A percentile compares a stretch with the other conserved stretches of the same genome.
These are phyloP conservation scores for Colletotrichum aenigma DNA, from an alignment of 2,329 filamentous ascomycete species.

Conservation along the genomic window DNA sequence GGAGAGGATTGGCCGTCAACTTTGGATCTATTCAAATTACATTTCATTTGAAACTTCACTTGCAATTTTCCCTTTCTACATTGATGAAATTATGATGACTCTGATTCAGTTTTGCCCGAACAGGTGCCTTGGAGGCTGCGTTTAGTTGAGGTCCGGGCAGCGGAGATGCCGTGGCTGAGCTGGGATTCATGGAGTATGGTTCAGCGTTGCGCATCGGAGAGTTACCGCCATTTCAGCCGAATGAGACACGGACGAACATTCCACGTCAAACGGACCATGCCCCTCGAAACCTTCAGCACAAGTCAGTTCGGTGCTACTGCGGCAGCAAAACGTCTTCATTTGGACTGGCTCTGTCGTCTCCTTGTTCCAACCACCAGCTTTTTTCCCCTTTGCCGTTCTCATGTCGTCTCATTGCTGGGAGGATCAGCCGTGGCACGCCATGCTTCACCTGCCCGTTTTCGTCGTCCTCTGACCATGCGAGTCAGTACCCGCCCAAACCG, in stretches of 20 bases:
- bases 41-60: not conserved
- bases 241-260: conserved; percentile 10
- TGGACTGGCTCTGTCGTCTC: not conserved
- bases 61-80: not conserved
- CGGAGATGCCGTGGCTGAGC: not conserved
- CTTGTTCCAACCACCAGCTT: not conserved
- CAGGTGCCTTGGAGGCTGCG: not conserved
- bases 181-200: not conserved
- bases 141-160: not conserved
- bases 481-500: not conserved
- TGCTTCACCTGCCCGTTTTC: conserved; percentile 10
- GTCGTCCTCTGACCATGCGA: conserved; percentile 9
- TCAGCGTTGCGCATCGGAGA: not conserved
- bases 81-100: not conserved
- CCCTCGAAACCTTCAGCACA: not conserved
- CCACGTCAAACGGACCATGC: not conserved
- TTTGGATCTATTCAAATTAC: not conserved
- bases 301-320: not conserved
- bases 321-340: not conserved
- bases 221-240: conserved; percentile 8
- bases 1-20: not conserved
- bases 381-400: not conserved
- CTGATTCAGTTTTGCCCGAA: not conserved
- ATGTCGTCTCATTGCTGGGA: not conserved
- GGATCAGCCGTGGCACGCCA: not conserved